Base-by-base conservation (phyloP, 768 basidiomycete species). In the Boletus speciosus region DNA sequence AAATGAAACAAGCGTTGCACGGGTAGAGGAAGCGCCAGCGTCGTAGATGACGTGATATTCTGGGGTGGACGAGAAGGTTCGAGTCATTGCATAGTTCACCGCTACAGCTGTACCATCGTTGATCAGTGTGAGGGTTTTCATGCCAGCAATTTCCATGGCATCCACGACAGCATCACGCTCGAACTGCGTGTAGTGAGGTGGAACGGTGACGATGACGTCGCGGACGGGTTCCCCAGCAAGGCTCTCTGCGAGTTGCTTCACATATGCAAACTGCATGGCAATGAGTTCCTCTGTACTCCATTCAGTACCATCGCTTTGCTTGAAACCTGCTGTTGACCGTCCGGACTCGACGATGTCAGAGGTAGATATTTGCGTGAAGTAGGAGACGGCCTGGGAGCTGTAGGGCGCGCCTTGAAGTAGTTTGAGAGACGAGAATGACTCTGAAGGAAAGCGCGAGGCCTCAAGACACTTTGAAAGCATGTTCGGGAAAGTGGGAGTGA, bases 51-150 rank as follows among this genome's bases (percentile, higher is more conserved):
- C 72, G 67, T 98, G 95, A 68, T 87, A 82, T 65, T 95, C 88
- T 0, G 85, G 83, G 2, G 73, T 74, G 0, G 87, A 74, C 4
- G 71, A 58, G 76, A 98, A 98, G 2, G 84, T 78, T 45, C 96
- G 83, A 2, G 94, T 93, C 93, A 98, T 97, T 40, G 97, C 97
- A 66, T 91, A 99, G 75, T 99, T 99, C 61, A 98, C 80, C 14
- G 93, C 97, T n/a, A 95, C 88, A 2, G 94, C 92, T 0, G 91
- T 84, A 27, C 96, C 96, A 62, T 99, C 97, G 61, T 94, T 89
- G 49, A 99, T 82, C 54, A 98, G 77, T 0, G 90, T 86, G 32
- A 98, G 75, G 1, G 88, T 85, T 27, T 81, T 82, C 43, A 99
- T 73, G 3, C 95, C 97, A 15, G 94, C 84, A 42, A 98, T 83